These are phyloP conservation scores for Botrytis porri DNA, from an alignment of 2,329 filamentous ascomycete species.

Conservation along the genomic window DNA sequence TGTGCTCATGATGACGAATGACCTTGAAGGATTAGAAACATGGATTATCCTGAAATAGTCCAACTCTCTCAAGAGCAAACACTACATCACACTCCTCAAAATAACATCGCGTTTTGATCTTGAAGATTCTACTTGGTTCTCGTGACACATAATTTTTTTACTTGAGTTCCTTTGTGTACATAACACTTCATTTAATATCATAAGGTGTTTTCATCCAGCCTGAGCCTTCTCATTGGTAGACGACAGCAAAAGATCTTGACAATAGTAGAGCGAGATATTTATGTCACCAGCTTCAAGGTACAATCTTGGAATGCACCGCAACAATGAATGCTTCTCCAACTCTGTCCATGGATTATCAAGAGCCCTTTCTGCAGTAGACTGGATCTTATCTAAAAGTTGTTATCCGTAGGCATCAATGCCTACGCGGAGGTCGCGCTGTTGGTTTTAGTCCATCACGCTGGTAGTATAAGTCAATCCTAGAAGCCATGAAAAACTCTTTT, in stretches of 20 bases:
- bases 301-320: background rate
- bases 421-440: background rate
- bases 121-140: background rate
- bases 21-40: background rate
- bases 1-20: background rate
- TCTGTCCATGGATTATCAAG: background rate
- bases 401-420: background rate
- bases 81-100: background rate
- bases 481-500: fast-evolving
- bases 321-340: background rate
- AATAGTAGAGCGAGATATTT: too few relatives aligned
- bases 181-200: too few relatives aligned
- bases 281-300: background rate
- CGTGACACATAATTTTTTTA: background rate
- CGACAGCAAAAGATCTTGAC: background rate
- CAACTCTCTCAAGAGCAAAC: background rate
- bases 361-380: background rate
- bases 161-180: background rate
- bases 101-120: background rate
- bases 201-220: background rate
- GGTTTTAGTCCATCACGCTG: background rate
- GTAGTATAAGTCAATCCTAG: background rate
- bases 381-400: background rate
- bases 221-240: background rate
- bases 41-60: background rate